phyloP scores from a whole-genome alignment of 2,329 filamentous ascomycete genomes.

The Alternaria sp. region DNA sequence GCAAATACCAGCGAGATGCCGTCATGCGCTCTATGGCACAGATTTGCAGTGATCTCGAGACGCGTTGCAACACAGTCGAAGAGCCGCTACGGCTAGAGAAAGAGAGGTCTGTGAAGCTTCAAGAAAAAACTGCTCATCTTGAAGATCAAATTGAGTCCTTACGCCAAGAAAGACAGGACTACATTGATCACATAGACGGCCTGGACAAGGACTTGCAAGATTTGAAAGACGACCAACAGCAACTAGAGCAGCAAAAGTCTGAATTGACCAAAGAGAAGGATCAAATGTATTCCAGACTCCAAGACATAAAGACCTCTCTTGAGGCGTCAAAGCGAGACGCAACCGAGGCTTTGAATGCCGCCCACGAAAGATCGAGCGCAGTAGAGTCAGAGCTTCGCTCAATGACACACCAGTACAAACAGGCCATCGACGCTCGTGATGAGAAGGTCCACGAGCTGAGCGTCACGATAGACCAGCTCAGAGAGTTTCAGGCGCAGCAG shows the following conservation, averaged over 20 bases:
- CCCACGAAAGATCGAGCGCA: slow-evolving; percentile 31
- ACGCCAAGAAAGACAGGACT: slow-evolving; percentile 33
- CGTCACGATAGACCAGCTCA: slow-evolving; percentile 12
- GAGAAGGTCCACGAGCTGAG: slow-evolving; percentile 18
- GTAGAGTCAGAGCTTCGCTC: slow-evolving; percentile 51
- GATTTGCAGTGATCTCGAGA: slow-evolving; percentile 65
- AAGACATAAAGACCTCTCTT: slow-evolving; percentile 49
- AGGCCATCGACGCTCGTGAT: slow-evolving; percentile 18
- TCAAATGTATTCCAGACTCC: slow-evolving; percentile 41
- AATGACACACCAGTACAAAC: slow-evolving; percentile 27
- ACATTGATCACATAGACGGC: slow-evolving; percentile 41
- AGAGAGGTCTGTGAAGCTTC: slow-evolving; percentile 44
- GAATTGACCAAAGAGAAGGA: slow-evolving; percentile 46
- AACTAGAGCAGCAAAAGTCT: slow-evolving; percentile 40
- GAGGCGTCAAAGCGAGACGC: slow-evolving; percentile 46
- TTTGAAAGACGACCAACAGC: slow-evolving; percentile 42
- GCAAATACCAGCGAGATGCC: slow-evolving; percentile 54
- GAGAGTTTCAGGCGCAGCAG: slow-evolving; percentile 16
- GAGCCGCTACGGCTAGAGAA: slow-evolving; percentile 60
- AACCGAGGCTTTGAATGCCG: slow-evolving; percentile 34
- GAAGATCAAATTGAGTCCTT: slow-evolving; percentile 49
- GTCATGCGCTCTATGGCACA: slow-evolving; percentile 60
- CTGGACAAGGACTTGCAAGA: slow-evolving; percentile 51
- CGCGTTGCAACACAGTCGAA: slow-evolving; percentile 64
- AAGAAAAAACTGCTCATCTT: slow-evolving; percentile 43